A percentile compares a stretch with the other conserved stretches of the same genome.
These are phyloP conservation scores for Ophiostoma sp. DNA, from an alignment of 2,329 filamentous ascomycete genomes.

Conservation along the genomic window DNA sequence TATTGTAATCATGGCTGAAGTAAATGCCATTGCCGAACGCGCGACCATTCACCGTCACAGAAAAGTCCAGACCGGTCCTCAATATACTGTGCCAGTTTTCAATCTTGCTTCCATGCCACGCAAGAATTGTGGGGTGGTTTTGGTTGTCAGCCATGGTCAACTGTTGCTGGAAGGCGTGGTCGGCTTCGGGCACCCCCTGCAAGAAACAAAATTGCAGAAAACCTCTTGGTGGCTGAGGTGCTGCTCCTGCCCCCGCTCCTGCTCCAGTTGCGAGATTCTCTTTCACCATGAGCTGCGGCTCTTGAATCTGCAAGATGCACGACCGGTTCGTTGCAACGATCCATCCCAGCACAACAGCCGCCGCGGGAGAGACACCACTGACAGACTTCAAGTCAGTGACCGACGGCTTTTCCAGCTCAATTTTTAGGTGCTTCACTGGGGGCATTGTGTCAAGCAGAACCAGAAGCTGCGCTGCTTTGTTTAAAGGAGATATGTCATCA, in stretches of 20 bases:
- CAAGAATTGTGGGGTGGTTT: conserved; percentile 70
- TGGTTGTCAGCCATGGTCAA: conserved; percentile 46
- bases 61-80: conserved; percentile 76
- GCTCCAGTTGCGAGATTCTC: background rate
- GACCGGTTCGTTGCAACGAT: conserved; percentile 88
- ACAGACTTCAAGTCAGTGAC: conserved; percentile 44
- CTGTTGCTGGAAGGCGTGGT: conserved; percentile 68
- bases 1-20: conserved; percentile 62
- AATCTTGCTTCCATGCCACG: conserved; percentile 79
- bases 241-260: no score
- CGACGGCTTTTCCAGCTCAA: conserved; percentile 46
- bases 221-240: conserved; percentile 33
- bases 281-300: conserved; percentile 28
- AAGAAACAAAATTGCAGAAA: conserved; percentile 85
- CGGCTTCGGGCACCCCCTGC: conserved; percentile 86
- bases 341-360: conserved; percentile 74
- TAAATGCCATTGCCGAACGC: conserved; percentile 80
- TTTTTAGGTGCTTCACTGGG: conserved; percentile 57
- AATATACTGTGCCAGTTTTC: conserved; percentile 90
- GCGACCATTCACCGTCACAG: conserved; percentile 62
- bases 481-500: conserved; percentile 48
- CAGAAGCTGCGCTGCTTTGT: conserved; percentile 53
- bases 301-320: conserved; percentile 75
- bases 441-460: conserved; percentile 62
- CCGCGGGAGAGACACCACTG: conserved; percentile 62